Evolutionary conservation across 2,329 filamentous ascomycete species (phyloP), one percentile per base, ranked within the genome.

Genomic region (Stachybotrys echinatus): DNA sequence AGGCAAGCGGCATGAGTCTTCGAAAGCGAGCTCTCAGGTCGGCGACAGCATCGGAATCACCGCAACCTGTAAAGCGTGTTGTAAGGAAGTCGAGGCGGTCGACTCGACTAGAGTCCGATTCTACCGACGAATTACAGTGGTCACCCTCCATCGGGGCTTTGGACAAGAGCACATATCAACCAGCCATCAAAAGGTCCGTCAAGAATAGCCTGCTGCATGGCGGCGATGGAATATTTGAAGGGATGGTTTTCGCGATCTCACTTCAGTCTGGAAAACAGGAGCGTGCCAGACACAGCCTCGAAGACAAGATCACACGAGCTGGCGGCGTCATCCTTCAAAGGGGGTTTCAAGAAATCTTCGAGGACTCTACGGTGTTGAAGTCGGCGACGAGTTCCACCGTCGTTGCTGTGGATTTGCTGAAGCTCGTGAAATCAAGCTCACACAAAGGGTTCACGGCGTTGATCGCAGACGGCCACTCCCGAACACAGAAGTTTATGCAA

Each of bases 401-500:
- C 54, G 65, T 66, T 48, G 52, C 65, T 54, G 49, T 62, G 42
- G 62, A 55, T 21, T 54, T 48, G 14, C 48, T 94, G 18, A 72
- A 66, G 1, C 74, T 95, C 1, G 81, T 72, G 2, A 56, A 73
- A 12, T 65, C 73, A 20, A 79, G 79, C 20, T 61, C 71, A 34
- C 69, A 77, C 2, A 73, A 84, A 1, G 86, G 89, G 0, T 97
- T 99, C 62, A 84, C 88, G 0, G 92, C 90, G 4, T 73, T 97
- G 14, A 88, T 99, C 52, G 87, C 92, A 0, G 89, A 97, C 61
- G 81, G 83, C 5, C 88, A 96, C 65, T 94, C 88, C 6, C 84
- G 92, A 44, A 91, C 90, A 54, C 81, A 85, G 46, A 99, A 97
- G 65, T 96, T 94, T 66, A 88, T 97, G 77, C 92, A 97, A 69